Conservation (phyloP, 2,329 filamentous ascomycete genomes). For the Fusarium sp. region DNA sequence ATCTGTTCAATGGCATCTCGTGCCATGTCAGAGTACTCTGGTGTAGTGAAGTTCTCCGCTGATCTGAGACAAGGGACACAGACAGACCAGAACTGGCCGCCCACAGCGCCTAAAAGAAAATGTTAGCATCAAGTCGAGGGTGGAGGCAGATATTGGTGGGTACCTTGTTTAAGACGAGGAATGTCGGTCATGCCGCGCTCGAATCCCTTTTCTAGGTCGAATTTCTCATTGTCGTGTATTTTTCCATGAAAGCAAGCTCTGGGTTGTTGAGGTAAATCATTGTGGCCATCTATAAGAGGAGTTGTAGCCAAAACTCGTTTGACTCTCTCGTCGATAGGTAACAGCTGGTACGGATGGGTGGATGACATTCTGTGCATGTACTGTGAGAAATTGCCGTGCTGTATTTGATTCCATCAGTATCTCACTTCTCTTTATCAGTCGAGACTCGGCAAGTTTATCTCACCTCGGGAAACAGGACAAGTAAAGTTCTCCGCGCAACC, state of each 20-base stretch:
- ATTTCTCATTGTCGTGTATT: not conserved
- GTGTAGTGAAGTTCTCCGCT: not conserved
- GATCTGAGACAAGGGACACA: slow-evolving; percentile 5
- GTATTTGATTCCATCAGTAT: not conserved
- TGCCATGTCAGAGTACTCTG: slow-evolving; percentile 6
- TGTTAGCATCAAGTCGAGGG: not conserved
- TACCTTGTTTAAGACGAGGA: not conserved
- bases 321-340: not conserved
- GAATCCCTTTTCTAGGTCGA: not conserved
- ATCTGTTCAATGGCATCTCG: slow-evolving; percentile 1
- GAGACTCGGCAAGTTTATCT: too few relatives aligned
- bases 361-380: not conserved
- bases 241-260: not conserved
- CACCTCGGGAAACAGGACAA: not conserved
- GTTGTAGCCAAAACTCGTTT: not conserved
- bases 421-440: not conserved
- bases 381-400: accelerated
- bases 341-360: not conserved
- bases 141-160: accelerated
- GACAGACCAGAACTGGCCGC: slow-evolving; percentile 6
- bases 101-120: not conserved
- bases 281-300: not conserved
- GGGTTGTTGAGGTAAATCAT: not conserved
- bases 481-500: not conserved
- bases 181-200: slow-evolving; percentile 9